Base-by-base conservation (phyloP, 768 basidiomycete genomes). In the Dioszegia hungarica region DNA sequence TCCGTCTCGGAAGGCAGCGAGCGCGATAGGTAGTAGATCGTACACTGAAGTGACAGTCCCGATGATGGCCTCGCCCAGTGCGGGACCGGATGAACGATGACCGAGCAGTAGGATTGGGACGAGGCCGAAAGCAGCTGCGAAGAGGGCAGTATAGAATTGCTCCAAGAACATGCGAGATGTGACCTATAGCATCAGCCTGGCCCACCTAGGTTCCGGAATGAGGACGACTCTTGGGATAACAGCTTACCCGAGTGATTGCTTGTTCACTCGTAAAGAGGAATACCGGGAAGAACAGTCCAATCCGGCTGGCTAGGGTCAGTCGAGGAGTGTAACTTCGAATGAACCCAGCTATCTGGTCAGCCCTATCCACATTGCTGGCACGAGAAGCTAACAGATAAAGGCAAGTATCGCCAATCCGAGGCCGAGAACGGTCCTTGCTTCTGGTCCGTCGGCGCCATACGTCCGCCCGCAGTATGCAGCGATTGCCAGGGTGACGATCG, bases 271-370 rank as follows among this genome's bases (percentile, higher is more conserved):
- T 73, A 34, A 69, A 40, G 14, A 59, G 47, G 61, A 73, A 73
- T 27, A 73, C 66, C 0, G 71, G 63, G 33, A 67, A 66, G 59
- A 73, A 70, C 6, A 73, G 33, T 2, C 43, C 57, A 19, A 73
- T 73, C 24, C 70, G 52, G 15, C 63, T 58, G 14, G 63, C 62
- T 1, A 58, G 57, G 2, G 60, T 63, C 19, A 73, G 47, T 14
- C 55, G 54, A 14, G 64, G 56, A 20, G 48, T 46, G 28, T 54
- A 55, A 41, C 63, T 70, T 25, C 67, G 34, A 6, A 66, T 41
- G 47, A 68, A 60, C 4, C 68, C 71, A 51, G 56, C 71, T 69
- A 29, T 38, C 34, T 40, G 19, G 40, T 44, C 45, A 56, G 50
- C 38, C 31, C 22, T 17, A 36, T 20, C 51, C 52, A 15, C n/a